Percentiles rank a stretch among this genome's conserved stretches.
Evolutionary conservation across 805 yeast genomes (phyloP).

Genomic region (Huiozyma naganishii): DNA sequence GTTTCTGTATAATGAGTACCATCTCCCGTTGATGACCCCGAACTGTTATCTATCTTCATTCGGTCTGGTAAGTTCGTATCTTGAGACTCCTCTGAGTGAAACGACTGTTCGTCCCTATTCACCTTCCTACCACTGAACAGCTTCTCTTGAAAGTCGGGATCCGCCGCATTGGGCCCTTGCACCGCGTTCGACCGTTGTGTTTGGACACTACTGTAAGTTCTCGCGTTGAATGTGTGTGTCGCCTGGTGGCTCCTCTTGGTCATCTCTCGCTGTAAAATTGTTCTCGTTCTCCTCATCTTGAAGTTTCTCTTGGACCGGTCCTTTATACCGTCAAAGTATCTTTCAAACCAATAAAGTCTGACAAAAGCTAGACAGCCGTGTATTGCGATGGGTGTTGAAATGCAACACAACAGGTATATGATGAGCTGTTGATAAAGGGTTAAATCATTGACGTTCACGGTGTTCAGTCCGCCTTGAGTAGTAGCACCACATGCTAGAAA

Average conservation of each 20-base stretch:
- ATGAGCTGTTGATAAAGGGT: constrained; percentile 71
- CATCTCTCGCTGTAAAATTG: constrained; percentile 25
- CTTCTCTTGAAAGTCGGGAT: constrained; percentile 24
- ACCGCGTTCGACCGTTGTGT: constrained; percentile 2
- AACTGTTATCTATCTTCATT: too few relatives aligned
- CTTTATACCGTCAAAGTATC: constrained; percentile 74
- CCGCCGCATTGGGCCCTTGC: constrained; percentile 4
- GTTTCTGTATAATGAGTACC: too few relatives aligned
- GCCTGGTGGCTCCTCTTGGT: constrained; percentile 16
- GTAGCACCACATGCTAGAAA: constrained; percentile 67
- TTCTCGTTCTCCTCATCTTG: constrained; percentile 62
- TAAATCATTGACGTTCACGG: constrained; percentile 56
- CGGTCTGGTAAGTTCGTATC: too few relatives aligned
- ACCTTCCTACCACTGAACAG: constrained; percentile 28
- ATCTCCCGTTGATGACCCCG: too few relatives aligned
- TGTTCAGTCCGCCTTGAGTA: constrained; percentile 89
- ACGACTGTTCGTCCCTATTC: constrained; percentile 22
- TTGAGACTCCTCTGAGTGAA: not conserved
- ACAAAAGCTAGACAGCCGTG: constrained; percentile 69
- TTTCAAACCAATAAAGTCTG: constrained; percentile 82
- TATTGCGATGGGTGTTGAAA: constrained; percentile 82
- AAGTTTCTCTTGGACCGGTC: constrained; percentile 67
- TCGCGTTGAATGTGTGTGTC: constrained; percentile 1
- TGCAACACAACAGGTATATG: constrained; percentile 47
- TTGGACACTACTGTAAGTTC: not conserved